A percentile compares a stretch with the other conserved stretches of the same genome.
Conservation (phyloP, 345 rosid genomes). For the Brassica cretica region DNA sequence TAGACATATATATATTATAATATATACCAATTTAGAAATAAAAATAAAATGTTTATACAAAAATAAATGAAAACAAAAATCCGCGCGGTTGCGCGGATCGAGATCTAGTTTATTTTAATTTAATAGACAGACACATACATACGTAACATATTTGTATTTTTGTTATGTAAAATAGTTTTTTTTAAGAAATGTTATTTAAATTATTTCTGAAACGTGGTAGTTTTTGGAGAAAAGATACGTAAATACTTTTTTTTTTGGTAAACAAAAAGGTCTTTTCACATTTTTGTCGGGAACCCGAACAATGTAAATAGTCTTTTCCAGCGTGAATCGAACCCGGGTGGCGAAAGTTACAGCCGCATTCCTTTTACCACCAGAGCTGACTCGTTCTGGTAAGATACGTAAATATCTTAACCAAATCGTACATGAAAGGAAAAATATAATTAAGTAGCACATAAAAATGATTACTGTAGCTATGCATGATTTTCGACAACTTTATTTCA, state of each 20-base stretch:
- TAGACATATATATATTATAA: too few species aligned
- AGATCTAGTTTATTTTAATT: conserved; percentile 5
- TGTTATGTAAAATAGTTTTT: neutral
- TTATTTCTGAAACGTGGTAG: conserved; percentile 20
- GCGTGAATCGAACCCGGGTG: too few species aligned
- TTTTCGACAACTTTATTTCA: conserved; percentile 38
- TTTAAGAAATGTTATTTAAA: neutral
- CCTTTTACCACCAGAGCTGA: too few species aligned
- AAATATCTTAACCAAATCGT: neutral
- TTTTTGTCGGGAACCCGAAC: too few species aligned
- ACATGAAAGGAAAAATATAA: neutral
- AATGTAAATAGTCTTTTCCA: too few species aligned
- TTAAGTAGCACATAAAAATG: conserved; percentile 24
- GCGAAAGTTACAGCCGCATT: too few species aligned
- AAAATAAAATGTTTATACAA: too few species aligned
- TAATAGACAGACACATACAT: conserved; percentile 26
- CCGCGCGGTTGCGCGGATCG: too few species aligned
- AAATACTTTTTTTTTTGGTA: neutral
- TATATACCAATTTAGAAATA: too few species aligned
- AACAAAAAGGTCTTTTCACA: too few species aligned
- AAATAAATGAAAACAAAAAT: too few species aligned
- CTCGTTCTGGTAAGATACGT: neutral
- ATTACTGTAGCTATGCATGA: conserved; percentile 27
- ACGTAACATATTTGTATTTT: conserved; percentile 20
- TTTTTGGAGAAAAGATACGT: conserved; percentile 22